Evolutionary conservation across 495 filamentous ascomycete genomes (phyloP).

Genomic region (Lichina pygmaea): DNA sequence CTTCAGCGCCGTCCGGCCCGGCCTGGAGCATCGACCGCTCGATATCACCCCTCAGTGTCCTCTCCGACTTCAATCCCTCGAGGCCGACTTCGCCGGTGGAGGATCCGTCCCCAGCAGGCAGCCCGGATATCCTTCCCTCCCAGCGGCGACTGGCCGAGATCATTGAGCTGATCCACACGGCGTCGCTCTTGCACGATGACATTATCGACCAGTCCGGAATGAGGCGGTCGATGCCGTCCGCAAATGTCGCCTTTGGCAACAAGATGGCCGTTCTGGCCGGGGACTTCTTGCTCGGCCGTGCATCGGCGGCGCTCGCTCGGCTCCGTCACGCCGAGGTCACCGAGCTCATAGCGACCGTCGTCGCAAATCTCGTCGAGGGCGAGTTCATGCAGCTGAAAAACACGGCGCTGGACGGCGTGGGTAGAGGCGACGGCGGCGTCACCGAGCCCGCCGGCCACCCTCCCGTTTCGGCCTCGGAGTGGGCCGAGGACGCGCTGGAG

Average conservation of each 20-base stretch:
- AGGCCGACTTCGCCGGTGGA: slow-evolving; percentile 20
- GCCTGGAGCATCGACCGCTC: slow-evolving; percentile 34
- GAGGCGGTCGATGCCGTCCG: slow-evolving; percentile 57
- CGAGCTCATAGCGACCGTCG: slow-evolving; percentile 82
- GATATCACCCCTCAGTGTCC: slow-evolving; percentile 45
- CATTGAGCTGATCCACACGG: slow-evolving; percentile 87
- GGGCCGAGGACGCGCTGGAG: slow-evolving; percentile 60
- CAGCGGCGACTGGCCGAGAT: slow-evolving; percentile 86
- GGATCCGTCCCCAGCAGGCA: slow-evolving; percentile 17
- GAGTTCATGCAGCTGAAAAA: slow-evolving; percentile 99
- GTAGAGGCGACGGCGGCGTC: slow-evolving; percentile 35
- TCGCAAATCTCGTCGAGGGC: slow-evolving; percentile 90
- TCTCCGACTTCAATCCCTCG: slow-evolving; percentile 57
- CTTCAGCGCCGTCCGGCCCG: not conserved
- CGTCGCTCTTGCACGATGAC: slow-evolving; percentile 89
- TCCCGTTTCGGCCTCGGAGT: slow-evolving; percentile 9
- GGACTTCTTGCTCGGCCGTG: slow-evolving; percentile 78
- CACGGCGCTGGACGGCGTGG: slow-evolving; percentile 38
- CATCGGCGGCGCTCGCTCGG: slow-evolving; percentile 78
- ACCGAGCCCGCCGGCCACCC: not conserved
- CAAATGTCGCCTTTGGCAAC: slow-evolving; percentile 85
- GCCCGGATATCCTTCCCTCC: slow-evolving; percentile 67
- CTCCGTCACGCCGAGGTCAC: slow-evolving; percentile 80
- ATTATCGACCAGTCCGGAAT: slow-evolving; percentile 82
- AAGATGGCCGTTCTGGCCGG: slow-evolving; percentile 96